Evolutionary conservation across 441 rosid species (phyloP).

Genomic region (Geranium incanum): DNA sequence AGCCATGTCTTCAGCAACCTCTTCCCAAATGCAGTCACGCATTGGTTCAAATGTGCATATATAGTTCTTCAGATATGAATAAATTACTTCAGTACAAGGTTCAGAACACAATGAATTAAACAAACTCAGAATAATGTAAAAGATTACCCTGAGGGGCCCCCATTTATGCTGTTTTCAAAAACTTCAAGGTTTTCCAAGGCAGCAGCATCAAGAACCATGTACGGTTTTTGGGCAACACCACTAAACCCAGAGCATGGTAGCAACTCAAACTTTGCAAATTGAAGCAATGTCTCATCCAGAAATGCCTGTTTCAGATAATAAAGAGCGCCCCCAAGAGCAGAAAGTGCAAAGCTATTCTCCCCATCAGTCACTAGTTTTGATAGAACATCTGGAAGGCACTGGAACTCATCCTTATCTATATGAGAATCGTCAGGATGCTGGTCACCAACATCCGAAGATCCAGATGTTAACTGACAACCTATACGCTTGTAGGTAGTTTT

Average conservation of each 20-base stretch:
- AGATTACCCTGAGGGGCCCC: slow-evolving; percentile 71
- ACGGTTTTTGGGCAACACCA: slow-evolving; percentile 52
- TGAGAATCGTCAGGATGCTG: slow-evolving; percentile 22
- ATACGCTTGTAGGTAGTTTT: slow-evolving; percentile 42
- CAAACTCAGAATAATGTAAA: slow-evolving; percentile 16
- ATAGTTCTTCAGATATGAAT: slow-evolving; percentile 58
- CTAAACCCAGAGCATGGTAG: slow-evolving; percentile 67
- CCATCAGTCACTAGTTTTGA: slow-evolving; percentile 50
- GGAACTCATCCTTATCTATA: slow-evolving; percentile 25
- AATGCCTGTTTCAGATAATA: slow-evolving; percentile 87
- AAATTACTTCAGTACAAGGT: slow-evolving; percentile 22
- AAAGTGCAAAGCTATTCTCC: slow-evolving; percentile 61
- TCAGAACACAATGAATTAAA: slow-evolving; percentile 12
- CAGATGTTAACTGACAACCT: slow-evolving; percentile 36
- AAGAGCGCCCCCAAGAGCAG: slow-evolving; percentile 94
- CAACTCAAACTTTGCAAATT: slow-evolving; percentile 77
- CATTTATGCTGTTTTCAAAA: slow-evolving; percentile 88
- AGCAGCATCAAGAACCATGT: slow-evolving; percentile 95
- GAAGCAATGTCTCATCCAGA: slow-evolving; percentile 80
- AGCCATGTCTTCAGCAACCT: slow-evolving; percentile 90
- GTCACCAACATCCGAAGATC: slow-evolving; percentile 28
- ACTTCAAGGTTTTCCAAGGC: slow-evolving; percentile 96
- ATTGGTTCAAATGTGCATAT: slow-evolving; percentile 78
- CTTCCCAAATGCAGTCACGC: slow-evolving; percentile 87
- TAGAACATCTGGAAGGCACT: slow-evolving; percentile 52